Evolutionary conservation across 441 rosid genomes (phyloP), one percentile per base, ranked within the genome.

Genomic region (Daphne laureola): DNA sequence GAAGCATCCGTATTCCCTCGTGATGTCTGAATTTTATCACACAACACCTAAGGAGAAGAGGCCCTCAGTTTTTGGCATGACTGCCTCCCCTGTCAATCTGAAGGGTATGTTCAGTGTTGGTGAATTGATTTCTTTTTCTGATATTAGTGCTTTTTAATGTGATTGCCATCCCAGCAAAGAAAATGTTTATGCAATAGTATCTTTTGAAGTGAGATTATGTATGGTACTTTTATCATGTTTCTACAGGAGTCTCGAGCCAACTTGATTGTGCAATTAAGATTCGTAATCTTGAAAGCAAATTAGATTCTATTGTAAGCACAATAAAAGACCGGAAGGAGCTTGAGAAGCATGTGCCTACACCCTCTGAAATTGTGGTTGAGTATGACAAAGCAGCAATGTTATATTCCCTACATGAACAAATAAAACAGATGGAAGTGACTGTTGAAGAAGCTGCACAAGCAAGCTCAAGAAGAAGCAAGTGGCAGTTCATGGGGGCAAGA

Each of bases 401-500:
- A 73, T 93, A 96, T 97, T 93, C 95, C 67, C 86, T 90, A 60
- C 97, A 90, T 67, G 97, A 93, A 72, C 81, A 84, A 62, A 80
- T 93, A 64, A 90, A 90, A 77, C 91, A 87, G 74, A 82, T 93
- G 86, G 93, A 87, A 71, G 68, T 57, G 58, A 80, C 91, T 65
- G 96, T 90, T 62, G 99, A 87, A 68, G 90, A 90, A 79, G 95
- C 97, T 18, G 96, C 96, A 65, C 84, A 74, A 63, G 82, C 87
- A 41, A 87, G 96, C 70, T 87, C 88, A 47, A 79, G 88, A 69
- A 85, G 75, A 75, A 93, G 97, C 74, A 93, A 93, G 73, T 93
- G 99, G 99, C 97, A 93, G 55, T 93, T 93, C 70, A 93, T 93
- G 99, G 99, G 99, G 66, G 99, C 99, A 51, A 84, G 99, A 71